A percentile compares a stretch with the other conserved stretches of the same genome.
Evolutionary conservation across 1,284 basidiomycete genomes (phyloP).

Genomic region (Leccinum subrobustum): DNA sequence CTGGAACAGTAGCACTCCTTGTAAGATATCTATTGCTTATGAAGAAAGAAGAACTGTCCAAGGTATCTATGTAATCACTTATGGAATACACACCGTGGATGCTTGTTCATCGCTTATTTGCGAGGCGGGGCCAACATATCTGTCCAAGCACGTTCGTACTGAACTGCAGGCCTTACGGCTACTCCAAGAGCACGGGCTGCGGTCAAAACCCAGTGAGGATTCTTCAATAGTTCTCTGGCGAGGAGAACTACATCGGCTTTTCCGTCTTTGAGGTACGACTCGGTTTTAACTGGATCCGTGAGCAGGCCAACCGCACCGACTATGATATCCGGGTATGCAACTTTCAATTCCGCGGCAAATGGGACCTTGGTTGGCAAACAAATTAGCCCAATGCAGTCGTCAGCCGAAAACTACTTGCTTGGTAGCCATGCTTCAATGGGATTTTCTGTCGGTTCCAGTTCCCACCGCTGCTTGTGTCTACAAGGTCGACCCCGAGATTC

Average conservation of each 20-base stretch:
- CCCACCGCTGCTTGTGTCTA: conserved; percentile 72
- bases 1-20: conserved; percentile 40
- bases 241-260: conserved; percentile 71
- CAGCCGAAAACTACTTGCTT: conserved; percentile 38
- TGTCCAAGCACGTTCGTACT: conserved; percentile 64
- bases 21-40: conserved; percentile 6
- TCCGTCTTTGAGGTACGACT: conserved; percentile 62
- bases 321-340: conserved; percentile 52
- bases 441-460: conserved; percentile 66
- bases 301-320: conserved; percentile 77
- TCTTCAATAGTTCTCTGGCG: conserved; percentile 62
- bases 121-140: conserved; percentile 40
- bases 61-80: conserved; percentile 8
- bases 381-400: neutral
- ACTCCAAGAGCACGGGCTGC: conserved; percentile 58
- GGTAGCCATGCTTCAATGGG: conserved; percentile 59
- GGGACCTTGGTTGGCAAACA: conserved; percentile 47
- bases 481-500: conserved; percentile 66
- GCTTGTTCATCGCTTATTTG: neutral
- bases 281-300: conserved; percentile 61
- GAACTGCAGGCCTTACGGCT: conserved; percentile 60
- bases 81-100: neutral
- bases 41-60: neutral
- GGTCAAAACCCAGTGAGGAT: conserved; percentile 54
- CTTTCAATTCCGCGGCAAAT: conserved; percentile 70